Evolutionary conservation across 2,329 filamentous ascomycete species (phyloP).

Genomic region (Colletotrichum acutatum): DNA sequence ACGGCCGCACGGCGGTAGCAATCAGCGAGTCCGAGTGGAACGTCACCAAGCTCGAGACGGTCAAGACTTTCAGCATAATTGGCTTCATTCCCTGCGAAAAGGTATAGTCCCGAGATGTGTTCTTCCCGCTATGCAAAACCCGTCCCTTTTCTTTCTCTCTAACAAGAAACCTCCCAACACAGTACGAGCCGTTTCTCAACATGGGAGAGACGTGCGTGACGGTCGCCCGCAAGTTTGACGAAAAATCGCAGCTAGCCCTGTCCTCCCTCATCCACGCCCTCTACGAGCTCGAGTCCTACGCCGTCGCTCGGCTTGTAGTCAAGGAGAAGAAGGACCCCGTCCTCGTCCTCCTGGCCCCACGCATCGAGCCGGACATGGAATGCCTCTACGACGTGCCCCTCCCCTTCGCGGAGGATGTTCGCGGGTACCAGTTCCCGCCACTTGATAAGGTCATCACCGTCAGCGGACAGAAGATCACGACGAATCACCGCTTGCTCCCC

Average conservation of each 20-base stretch:
- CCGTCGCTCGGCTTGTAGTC: constrained; percentile 83
- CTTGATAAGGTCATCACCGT: constrained; percentile 88
- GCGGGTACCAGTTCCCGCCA: constrained; percentile 91
- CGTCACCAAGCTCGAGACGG: constrained; percentile 87
- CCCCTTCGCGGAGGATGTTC: constrained; percentile 92
- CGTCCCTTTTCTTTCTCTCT: neutral
- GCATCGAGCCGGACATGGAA: constrained; percentile 82
- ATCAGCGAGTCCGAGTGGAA: constrained; percentile 89
- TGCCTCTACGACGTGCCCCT: constrained; percentile 90
- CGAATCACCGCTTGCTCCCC: constrained; percentile 85
- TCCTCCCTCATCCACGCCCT: constrained; percentile 92
- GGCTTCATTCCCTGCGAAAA: constrained; percentile 83
- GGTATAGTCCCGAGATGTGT: constrained; percentile 53
- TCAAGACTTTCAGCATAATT: constrained; percentile 80
- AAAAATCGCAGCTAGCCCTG: constrained; percentile 84
- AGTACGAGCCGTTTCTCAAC: constrained; percentile 87
- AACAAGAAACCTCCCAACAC: constrained; percentile 48
- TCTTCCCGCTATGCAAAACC: neutral
- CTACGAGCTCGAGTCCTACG: constrained; percentile 85
- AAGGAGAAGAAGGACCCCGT: constrained; percentile 86
- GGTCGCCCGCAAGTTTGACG: constrained; percentile 79
- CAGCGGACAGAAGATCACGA: constrained; percentile 79
- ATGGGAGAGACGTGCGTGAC: constrained; percentile 86
- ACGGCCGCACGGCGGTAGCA: constrained; percentile 90
- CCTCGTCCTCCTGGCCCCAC: constrained; percentile 82